These are phyloP conservation scores for Backusella psychrophila DNA, from an alignment of 192 early-diverging fungal species.

Conservation along the genomic window DNA sequence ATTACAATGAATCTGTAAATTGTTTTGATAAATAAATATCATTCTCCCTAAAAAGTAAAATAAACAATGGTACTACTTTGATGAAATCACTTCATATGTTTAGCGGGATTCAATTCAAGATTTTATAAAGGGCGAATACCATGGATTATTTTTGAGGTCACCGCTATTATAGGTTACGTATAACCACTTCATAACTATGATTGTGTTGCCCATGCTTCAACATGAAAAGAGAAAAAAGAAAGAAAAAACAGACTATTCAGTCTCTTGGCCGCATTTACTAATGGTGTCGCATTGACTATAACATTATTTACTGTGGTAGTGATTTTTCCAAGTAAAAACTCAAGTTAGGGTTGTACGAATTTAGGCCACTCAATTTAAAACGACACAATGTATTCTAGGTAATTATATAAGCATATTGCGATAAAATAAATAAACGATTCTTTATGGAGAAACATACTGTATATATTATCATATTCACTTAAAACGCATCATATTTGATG, in stretches of 20 bases:
- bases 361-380: neutral
- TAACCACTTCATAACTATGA: neutral
- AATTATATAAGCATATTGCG: neutral
- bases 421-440: neutral
- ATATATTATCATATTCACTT: neutral
- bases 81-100: neutral
- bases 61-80: neutral
- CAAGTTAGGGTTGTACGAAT: neutral
- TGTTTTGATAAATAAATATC: neutral
- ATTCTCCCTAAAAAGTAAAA: neutral
- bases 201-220: neutral
- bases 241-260: neutral
- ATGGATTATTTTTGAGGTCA: neutral
- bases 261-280: neutral
- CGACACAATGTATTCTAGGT: neutral
- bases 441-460: neutral
- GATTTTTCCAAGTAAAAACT: neutral
- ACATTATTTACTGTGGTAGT: neutral
- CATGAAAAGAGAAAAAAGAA: neutral
- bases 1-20: no score
- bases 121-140: neutral
- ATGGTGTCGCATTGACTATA: neutral
- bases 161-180: neutral
- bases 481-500: neutral
- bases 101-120: neutral